These are phyloP conservation scores for Saccharomycopsis fibuligera DNA, from an alignment of 805 yeast species.

Conservation along the genomic window DNA sequence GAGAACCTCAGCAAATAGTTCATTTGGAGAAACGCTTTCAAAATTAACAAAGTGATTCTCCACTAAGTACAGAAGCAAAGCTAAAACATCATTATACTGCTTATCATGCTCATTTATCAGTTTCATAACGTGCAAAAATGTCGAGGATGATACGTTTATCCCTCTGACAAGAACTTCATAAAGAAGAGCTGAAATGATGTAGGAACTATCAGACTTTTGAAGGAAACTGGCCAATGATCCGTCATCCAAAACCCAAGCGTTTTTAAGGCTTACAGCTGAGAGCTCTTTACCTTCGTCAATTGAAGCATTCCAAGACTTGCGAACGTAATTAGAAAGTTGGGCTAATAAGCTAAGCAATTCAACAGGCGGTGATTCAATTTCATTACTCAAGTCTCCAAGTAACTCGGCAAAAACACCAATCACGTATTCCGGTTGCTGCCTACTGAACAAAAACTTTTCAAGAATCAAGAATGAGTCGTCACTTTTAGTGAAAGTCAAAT, in stretches of 20 bases:
- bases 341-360: neutral
- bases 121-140: neutral
- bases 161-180: neutral
- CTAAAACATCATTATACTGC: neutral
- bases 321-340: neutral
- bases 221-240: neutral
- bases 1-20: neutral
- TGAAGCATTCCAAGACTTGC: neutral
- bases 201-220: neutral
- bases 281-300: neutral
- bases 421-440: neutral
- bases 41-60: neutral
- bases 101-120: neutral
- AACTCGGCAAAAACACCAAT: neutral
- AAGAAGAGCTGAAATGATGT: neutral
- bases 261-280: neutral
- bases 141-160: neutral
- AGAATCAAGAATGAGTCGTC: neutral
- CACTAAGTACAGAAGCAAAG: neutral
- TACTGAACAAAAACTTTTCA: conserved; percentile 7
- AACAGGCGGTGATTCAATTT: neutral
- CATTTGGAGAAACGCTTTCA: neutral
- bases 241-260: conserved; percentile 2
- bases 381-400: neutral
- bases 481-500: neutral